These are phyloP conservation scores for Lactuca sativa DNA, from an alignment of 129 eudicot species.

Conservation along the genomic window DNA sequence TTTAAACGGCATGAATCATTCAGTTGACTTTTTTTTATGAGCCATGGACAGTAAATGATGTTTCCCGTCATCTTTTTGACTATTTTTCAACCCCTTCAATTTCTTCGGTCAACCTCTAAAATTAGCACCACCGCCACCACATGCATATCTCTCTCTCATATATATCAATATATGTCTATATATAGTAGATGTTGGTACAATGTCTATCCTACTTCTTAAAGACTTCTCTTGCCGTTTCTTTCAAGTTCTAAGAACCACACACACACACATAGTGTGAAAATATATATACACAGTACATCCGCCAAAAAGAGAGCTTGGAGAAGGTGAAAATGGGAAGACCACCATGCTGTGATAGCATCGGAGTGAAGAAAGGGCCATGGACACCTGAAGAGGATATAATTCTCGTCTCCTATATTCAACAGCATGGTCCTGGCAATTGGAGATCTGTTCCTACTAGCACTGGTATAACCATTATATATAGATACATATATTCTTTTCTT, in stretches of 20 bases:
- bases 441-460: conserved; percentile 51
- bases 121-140: conserved; percentile 28
- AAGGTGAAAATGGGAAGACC: conserved; percentile 60
- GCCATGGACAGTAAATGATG: conserved; percentile 28
- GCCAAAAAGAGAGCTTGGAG: conserved; percentile 1
- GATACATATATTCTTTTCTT: too few species aligned
- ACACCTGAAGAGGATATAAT: conserved; percentile 54
- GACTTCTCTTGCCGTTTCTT: conserved; percentile 15
- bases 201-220: conserved; percentile 19
- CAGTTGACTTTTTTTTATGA: conserved; percentile 22
- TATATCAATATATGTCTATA: conserved; percentile 19
- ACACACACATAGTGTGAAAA: neutral
- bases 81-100: conserved; percentile 14
- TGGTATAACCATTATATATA: conserved; percentile 20
- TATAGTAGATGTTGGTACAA: conserved; percentile 19
- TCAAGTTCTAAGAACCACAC: neutral
- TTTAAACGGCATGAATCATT: neutral
- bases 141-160: neutral
- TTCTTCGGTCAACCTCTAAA: conserved; percentile 24
- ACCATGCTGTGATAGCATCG: conserved; percentile 53
- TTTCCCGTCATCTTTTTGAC: conserved; percentile 26
- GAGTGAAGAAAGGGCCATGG: conserved; percentile 63
- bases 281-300: neutral
- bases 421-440: conserved; percentile 65
- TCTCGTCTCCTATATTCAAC: conserved; percentile 48